phyloP scores from a whole-genome alignment of 345 rosid species.

The Eucalyptus cloeziana region DNA sequence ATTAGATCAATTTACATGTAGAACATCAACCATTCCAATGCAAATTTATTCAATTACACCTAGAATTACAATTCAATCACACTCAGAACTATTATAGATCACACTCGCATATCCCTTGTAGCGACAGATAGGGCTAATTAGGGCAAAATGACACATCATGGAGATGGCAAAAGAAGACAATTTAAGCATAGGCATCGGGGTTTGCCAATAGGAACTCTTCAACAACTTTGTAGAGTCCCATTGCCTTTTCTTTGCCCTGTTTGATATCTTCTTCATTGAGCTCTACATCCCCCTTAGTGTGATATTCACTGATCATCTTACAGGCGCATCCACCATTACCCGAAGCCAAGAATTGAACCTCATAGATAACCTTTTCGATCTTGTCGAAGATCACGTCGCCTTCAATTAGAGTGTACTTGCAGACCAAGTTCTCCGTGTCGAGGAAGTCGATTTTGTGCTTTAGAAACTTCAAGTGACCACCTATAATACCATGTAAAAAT shows the following conservation, averaged over 20 bases:
- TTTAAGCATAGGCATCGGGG: constrained; percentile 1
- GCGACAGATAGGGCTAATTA: not conserved
- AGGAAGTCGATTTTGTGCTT: constrained; percentile 17
- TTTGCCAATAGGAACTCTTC: constrained; percentile 12
- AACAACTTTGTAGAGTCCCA: constrained; percentile 3
- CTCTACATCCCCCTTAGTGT: not conserved
- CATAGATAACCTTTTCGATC: constrained; percentile 5
- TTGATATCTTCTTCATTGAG: constrained; percentile 9
- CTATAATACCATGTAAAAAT: not conserved
- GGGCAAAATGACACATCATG: not conserved
- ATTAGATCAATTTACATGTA: not conserved
- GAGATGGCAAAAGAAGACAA: not conserved
- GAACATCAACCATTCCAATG: not conserved
- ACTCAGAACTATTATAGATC: not conserved
- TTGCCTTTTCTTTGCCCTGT: not conserved
- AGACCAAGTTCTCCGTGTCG: not conserved
- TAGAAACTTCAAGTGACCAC: not conserved
- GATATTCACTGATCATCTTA: constrained; percentile 9
- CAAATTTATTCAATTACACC: not conserved
- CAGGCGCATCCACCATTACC: constrained; percentile 6
- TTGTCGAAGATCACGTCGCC: constrained; percentile 7
- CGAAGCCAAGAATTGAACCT: constrained; percentile 5
- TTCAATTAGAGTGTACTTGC: constrained; percentile 12
- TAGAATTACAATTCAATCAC: not conserved
- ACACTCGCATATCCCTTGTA: not conserved